Percentiles rank a stretch among this genome's conserved stretches.
phyloP scores from a whole-genome alignment of 805 yeast genomes.

The Metschnikowia aberdeeniae region DNA sequence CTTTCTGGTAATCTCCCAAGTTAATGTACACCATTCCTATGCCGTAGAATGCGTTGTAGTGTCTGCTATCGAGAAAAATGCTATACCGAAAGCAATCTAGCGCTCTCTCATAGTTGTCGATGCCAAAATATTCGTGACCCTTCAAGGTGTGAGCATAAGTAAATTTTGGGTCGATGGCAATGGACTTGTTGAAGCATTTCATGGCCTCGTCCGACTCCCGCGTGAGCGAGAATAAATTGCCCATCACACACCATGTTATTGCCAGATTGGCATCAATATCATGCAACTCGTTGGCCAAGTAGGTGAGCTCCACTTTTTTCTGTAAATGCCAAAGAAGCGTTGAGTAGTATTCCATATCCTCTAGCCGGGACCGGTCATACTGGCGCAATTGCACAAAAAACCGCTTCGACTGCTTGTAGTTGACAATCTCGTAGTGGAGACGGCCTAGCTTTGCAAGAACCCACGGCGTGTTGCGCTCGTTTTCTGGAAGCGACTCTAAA shows the following conservation, averaged over 20 bases:
- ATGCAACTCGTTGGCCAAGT: conserved; percentile 74
- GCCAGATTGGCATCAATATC: conserved; percentile 63
- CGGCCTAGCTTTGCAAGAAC: conserved; percentile 77
- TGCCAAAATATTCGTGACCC: conserved; percentile 88
- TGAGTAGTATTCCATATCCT: conserved; percentile 89
- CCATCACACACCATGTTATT: conserved; percentile 88
- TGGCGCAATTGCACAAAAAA: conserved; percentile 60
- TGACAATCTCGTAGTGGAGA: conserved; percentile 80
- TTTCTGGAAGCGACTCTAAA: conserved; percentile 58
- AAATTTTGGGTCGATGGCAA: conserved; percentile 60
- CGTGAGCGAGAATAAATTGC: conserved; percentile 79
- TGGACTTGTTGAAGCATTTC: conserved; percentile 77
- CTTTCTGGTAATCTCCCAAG: conserved; percentile 76
- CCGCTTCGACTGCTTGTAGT: conserved; percentile 70
- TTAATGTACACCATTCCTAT: conserved; percentile 90
- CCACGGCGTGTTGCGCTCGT: conserved; percentile 74
- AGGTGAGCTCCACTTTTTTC: conserved; percentile 73
- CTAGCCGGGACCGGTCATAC: conserved; percentile 71
- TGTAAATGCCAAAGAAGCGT: conserved; percentile 92
- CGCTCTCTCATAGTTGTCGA: conserved; percentile 88
- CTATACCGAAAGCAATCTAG: conserved; percentile 78
- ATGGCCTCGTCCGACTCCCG: conserved; percentile 89
- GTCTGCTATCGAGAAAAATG: conserved; percentile 69
- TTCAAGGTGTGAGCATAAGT: conserved; percentile 89
- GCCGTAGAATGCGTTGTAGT: conserved; percentile 93